phyloP scores from a whole-genome alignment of 164 flowering plant genomes.

The Macadamia integrifolia region DNA sequence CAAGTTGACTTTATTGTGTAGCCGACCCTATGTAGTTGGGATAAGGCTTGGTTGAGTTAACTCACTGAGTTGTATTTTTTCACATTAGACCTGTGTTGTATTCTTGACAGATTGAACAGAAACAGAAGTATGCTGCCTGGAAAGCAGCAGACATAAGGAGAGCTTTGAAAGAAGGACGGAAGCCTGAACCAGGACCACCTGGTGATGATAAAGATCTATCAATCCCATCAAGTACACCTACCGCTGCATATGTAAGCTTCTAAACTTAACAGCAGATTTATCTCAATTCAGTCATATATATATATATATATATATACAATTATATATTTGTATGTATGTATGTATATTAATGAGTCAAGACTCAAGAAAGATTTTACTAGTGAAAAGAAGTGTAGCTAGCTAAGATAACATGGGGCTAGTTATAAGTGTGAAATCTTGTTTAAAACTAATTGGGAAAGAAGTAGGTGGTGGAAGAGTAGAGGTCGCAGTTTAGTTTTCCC shows the following conservation, averaged over 20 bases:
- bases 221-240: slow-evolving; percentile 31
- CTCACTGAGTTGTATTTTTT: no score
- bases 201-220: slow-evolving; percentile 65
- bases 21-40: no score
- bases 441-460: no score
- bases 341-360: neutral
- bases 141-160: slow-evolving; percentile 98
- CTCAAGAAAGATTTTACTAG: no score
- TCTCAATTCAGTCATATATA: neutral
- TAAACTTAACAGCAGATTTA: slow-evolving; percentile 1
- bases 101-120: slow-evolving; percentile 77
- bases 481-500: no score
- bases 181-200: slow-evolving; percentile 85
- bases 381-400: no score
- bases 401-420: no score
- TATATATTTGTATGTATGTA: no score
- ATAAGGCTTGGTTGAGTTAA: no score
- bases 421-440: no score
- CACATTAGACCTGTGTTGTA: no score
- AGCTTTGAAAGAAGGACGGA: slow-evolving; percentile 96
- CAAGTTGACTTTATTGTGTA: neutral
- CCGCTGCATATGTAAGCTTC: slow-evolving; percentile 48
- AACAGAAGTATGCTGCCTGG: slow-evolving; percentile 98
- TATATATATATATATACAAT: neutral
- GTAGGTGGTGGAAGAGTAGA: no score